Base-by-base conservation (phyloP, 2,329 filamentous ascomycete genomes). In the Alternaria brassicicola region DNA sequence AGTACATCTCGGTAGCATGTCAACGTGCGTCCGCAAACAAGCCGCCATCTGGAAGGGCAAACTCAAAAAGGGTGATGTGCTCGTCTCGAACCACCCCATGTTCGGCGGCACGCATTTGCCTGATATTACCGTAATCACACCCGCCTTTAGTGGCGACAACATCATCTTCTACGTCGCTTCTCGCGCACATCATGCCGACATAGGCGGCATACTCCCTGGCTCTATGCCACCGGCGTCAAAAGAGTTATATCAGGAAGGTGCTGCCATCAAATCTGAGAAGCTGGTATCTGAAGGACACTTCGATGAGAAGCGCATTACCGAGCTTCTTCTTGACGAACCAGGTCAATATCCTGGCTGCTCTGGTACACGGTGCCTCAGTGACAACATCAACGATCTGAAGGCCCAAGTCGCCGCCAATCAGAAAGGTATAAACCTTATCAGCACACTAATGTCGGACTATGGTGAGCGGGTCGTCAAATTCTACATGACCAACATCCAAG, bases 371-470 rank as follows among this genome's bases (percentile, higher is more conserved):
- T 92, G 91, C 71, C 81, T 96, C 1, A 87, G 86, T 9, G 92
- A 96, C 75, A 96, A 96, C 72, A 82, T 96, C 64, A 93, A 92
- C 51, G 92, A 96, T 72, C 82, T 96, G 38, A 93, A 93, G 75
- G 92, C 92, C 0, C 92, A 96, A 73, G 89, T 95, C 12, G 91
- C 92, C 0, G 91, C 92, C 12, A 96, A 96, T 70, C 89, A 92
- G 67, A 93, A 93, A 67, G 92, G 92, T 8, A 94, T 94, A 70
- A 88, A 87, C 33, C 81, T 94, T 21, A 95, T 96, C 64, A 85
- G 85, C 48, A 83, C 85, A 0, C 80, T 95, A 2, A 93, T 96
- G 64, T 84, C 86, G 17, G 92, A 95, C 68, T 95, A 93, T 66
- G 88, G 88, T 15, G 88, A 92, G 66, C 82, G 88, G 2, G 89